These are phyloP conservation scores for Boletus vermiculosoides DNA, from an alignment of 768 basidiomycete genomes.

Conservation along the genomic window DNA sequence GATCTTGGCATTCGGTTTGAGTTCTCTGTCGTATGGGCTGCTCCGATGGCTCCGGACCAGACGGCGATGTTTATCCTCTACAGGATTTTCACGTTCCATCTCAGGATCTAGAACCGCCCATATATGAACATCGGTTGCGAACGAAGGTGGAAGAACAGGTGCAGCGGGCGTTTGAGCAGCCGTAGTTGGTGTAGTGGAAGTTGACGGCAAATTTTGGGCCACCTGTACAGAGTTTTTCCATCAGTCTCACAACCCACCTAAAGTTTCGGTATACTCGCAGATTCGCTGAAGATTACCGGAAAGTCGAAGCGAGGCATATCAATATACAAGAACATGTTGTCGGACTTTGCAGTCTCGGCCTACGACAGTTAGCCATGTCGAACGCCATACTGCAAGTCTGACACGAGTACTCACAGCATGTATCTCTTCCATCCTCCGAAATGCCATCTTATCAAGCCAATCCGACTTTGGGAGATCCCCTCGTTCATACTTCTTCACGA, in stretches of 20 bases:
- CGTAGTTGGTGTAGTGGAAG: conserved; percentile 42
- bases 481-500: conserved; percentile 94
- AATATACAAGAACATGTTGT: conserved; percentile 93
- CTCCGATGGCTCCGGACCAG: conserved; percentile 93
- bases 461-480: conserved; percentile 93
- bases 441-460: conserved; percentile 92
- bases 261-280: conserved; percentile 44
- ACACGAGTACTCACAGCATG: conserved; percentile 63
- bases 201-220: conserved; percentile 38
- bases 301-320: conserved; percentile 97
- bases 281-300: conserved; percentile 93
- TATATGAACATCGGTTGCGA: conserved; percentile 65
- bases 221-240: conserved; percentile 36
- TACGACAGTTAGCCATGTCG: conserved; percentile 30
- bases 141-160: conserved; percentile 45
- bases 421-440: conserved; percentile 92
- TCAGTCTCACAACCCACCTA: not conserved
- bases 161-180: conserved; percentile 40
- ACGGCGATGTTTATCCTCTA: conserved; percentile 94
- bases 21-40: conserved; percentile 90
- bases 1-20: conserved; percentile 96
- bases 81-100: conserved; percentile 87
- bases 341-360: conserved; percentile 89
- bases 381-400: not conserved
- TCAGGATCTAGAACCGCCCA: conserved; percentile 95